Evolutionary conservation across 225 moss, liverwort and hornwort species (phyloP), one percentile per base, ranked within the genome.

Genomic region (Pseudisothecium myosuroides): DNA sequence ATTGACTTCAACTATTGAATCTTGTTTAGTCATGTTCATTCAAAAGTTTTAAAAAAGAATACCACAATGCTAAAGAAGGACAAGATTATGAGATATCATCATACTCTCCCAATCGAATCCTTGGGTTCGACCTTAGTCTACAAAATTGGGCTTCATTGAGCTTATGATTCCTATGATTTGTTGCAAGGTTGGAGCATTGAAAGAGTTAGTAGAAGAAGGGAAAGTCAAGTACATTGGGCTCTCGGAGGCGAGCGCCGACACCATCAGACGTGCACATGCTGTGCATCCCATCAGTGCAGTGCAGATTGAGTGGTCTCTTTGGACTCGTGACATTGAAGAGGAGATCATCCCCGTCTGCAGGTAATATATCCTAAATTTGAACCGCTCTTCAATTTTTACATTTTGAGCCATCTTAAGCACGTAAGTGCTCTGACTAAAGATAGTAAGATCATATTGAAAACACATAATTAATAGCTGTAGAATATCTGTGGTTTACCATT

Each of bases 291-390:
- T 90, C 32, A 77, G 4, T 59, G 90, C 90, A 2, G 20, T 90
- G 76, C 90, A 90, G 17, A 86, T 86, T 34, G 90, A 90, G 43
- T 90, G 90, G 87, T 90, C 90, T 26, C 90, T 87, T 39, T 90
- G 87, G 90, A 68, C 90, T 22, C 87, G 87, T 11, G 87, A 90
- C 20, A 28, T 87, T 50, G 90, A 90, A 87, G 87, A 90, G 52
- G 87, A 90, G 82, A 83, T 90, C 68, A 56, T 90, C 37, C 87
- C 83, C 36, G 11, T 87, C 0, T 90, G 87, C 60, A 45, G 45
- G 89, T 89, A 69, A 32, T 27, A 18, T 41, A 22, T 66, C 41
- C 20, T 34, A 31, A 22, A 23, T 81, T 8, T 41, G 9, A 3
- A 71, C 5, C 1, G 15, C 15, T 71, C 26, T 5, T 45, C 2